A percentile compares a stretch with the other conserved stretches of the same genome.
Evolutionary conservation across 306 rosid species (phyloP).

Genomic region (Myrica gale): DNA sequence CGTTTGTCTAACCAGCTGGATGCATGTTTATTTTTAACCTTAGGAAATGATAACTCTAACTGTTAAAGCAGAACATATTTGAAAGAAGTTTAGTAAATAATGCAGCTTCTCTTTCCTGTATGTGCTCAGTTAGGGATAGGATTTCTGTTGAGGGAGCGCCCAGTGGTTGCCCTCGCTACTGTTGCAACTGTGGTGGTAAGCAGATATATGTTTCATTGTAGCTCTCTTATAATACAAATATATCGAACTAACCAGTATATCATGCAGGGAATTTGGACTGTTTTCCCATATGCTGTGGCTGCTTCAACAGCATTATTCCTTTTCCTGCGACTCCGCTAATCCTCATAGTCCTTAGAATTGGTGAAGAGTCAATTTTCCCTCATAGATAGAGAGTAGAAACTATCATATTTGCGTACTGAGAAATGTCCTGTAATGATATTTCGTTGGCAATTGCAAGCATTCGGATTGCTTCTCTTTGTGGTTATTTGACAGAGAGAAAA

Average conservation of each 20-base stretch:
- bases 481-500: not conserved
- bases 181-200: conserved; percentile 65
- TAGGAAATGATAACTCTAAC: not conserved
- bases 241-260: conserved; percentile 20
- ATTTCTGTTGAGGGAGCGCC: conserved; percentile 59
- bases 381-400: not conserved
- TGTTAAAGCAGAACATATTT: not conserved
- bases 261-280: conserved; percentile 58
- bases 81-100: conserved; percentile 5
- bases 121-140: conserved; percentile 53
- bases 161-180: conserved; percentile 59
- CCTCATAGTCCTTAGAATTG: conserved; percentile 31
- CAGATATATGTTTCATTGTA: not conserved
- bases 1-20: not conserved
- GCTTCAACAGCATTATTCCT: conserved; percentile 58
- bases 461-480: not conserved
- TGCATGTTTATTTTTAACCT: not conserved
- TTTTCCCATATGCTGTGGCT: conserved; percentile 58
- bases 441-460: conserved; percentile 15
- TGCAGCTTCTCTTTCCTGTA: conserved; percentile 14
- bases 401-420: not conserved
- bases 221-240: not conserved
- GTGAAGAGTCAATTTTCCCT: not conserved
- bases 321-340: conserved; percentile 34
- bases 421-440: conserved; percentile 4